These are phyloP conservation scores for Bruguiera hainesii DNA, from an alignment of 441 rosid genomes.

Conservation along the genomic window DNA sequence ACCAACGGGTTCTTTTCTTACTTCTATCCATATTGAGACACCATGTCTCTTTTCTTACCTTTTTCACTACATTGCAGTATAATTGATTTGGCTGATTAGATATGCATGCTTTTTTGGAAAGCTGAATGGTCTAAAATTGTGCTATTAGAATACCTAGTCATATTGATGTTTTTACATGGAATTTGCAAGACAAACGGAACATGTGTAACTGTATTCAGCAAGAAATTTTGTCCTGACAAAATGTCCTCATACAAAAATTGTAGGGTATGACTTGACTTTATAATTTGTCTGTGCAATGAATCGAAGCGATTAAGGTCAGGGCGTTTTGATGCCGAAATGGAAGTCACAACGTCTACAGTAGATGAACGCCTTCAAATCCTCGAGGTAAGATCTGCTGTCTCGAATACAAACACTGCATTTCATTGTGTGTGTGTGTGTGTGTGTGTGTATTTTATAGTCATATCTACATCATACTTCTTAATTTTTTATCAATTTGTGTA, in stretches of 20 bases:
- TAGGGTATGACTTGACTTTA: neutral
- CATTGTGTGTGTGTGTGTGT: neutral
- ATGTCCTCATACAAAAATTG: no score
- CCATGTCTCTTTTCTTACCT: neutral
- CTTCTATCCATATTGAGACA: conserved; percentile 1
- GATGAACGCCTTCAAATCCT: conserved; percentile 77
- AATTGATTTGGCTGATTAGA: neutral
- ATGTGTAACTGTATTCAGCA: no score
- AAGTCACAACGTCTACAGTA: conserved; percentile 77
- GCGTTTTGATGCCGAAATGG: conserved; percentile 78
- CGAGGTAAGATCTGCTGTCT: conserved; percentile 41
- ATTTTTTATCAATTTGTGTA: no score
- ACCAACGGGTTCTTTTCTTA: conserved; percentile 63
- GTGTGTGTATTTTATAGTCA: no score
- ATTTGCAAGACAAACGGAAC: no score
- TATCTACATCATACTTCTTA: no score
- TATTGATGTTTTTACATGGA: no score
- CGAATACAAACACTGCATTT: neutral
- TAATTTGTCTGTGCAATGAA: conserved; percentile 32
- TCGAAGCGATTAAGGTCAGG: conserved; percentile 75
- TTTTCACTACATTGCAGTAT: neutral
- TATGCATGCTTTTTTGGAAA: neutral
- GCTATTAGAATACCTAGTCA: no score
- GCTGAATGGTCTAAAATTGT: neutral
- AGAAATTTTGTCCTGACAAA: no score